Evolutionary conservation across 192 early-diverging fungal species (phyloP).

Genomic region (Globomyces pollinis-pini): DNA sequence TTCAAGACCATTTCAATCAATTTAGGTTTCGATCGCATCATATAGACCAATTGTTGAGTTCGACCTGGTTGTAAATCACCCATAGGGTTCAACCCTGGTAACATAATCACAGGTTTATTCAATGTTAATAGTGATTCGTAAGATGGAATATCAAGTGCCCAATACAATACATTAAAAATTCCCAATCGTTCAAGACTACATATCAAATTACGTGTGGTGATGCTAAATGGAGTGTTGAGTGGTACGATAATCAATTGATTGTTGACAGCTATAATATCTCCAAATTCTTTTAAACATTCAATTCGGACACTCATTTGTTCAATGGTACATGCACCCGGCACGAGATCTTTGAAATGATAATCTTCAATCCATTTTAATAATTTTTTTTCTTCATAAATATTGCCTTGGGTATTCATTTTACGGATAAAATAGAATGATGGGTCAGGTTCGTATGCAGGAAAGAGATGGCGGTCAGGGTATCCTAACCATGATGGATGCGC

Average conservation of each 20-base stretch:
- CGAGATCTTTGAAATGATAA: constrained; percentile 21
- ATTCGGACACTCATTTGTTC: neutral
- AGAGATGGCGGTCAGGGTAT: constrained; percentile 7
- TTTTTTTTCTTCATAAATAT: neutral
- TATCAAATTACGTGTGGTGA: constrained; percentile 1
- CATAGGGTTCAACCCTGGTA: constrained; percentile 6
- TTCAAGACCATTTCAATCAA: constrained; percentile 6
- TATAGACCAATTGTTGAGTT: neutral
- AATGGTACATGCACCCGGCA: neutral
- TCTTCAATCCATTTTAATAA: constrained; percentile 31
- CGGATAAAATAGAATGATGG: constrained; percentile 32
- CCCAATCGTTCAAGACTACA: constrained; percentile 1
- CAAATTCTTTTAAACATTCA: constrained; percentile 13
- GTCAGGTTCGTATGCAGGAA: constrained; percentile 14
- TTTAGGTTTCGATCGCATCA: constrained; percentile 15
- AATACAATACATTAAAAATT: constrained; percentile 7
- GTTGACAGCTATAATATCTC: neutral
- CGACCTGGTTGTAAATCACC: neutral
- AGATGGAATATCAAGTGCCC: constrained; percentile 9
- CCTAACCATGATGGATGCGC: constrained; percentile 21
- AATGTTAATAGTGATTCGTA: constrained; percentile 3
- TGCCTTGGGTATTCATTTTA: constrained; percentile 22
- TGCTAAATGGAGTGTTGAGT: neutral
- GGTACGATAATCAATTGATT: constrained; percentile 10
- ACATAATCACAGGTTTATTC: neutral